Conservation (phyloP, 495 filamentous ascomycete species). For the Hypoxylon lienhwacheense region DNA sequence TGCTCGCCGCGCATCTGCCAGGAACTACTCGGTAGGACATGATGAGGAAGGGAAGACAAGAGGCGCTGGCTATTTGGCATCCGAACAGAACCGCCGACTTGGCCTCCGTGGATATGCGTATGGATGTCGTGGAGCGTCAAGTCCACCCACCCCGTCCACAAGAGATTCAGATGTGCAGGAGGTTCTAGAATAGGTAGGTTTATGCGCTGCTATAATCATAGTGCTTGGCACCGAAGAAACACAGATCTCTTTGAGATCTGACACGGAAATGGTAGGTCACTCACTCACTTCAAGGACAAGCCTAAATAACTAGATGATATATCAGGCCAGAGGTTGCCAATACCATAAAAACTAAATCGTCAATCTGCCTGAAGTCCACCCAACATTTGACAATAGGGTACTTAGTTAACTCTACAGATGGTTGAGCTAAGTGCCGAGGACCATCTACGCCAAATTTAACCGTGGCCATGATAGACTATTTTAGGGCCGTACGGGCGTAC, state of each 20-base stretch:
- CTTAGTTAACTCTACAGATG: not conserved
- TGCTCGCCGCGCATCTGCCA: not conserved
- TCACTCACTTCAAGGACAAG: not conserved
- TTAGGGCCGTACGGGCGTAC: constrained; percentile 2
- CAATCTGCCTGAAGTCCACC: not conserved
- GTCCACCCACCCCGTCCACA: constrained; percentile 7
- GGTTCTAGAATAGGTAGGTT: not conserved
- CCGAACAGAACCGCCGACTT: constrained; percentile 12
- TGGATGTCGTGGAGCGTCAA: constrained; percentile 24
- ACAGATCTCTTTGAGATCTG: constrained; percentile 6
- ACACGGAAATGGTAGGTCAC: constrained; percentile 14
- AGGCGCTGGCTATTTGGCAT: constrained; percentile 1
- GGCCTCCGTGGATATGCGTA: constrained; percentile 8
- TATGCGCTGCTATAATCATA: constrained; percentile 12
- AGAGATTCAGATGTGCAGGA: constrained; percentile 17
- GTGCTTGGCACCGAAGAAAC: not conserved
- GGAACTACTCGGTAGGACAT: constrained; percentile 16
- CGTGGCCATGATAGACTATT: constrained; percentile 1
- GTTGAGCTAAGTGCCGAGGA: constrained; percentile 16
- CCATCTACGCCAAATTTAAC: not conserved
- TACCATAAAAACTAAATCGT: not conserved
- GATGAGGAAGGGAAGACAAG: not conserved
- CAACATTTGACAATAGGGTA: not conserved
- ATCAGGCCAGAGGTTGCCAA: not conserved
- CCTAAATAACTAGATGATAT: constrained; percentile 1